Percentiles rank a stretch among this genome's conserved stretches.
Conservation (phyloP, 768 basidiomycete species). For the Rhodotorula graminis region DNA sequence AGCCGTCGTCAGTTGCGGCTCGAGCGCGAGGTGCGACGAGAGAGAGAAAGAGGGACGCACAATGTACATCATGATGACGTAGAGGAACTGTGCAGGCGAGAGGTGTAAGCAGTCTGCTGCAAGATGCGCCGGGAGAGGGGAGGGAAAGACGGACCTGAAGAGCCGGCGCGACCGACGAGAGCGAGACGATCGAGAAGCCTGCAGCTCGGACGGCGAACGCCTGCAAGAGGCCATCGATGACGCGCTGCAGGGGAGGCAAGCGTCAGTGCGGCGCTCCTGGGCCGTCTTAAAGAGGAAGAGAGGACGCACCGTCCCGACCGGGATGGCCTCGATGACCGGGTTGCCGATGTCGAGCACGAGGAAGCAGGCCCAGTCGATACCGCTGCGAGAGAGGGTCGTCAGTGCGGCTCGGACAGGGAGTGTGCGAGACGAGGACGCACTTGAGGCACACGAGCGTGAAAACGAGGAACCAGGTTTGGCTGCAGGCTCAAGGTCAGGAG, state of each 20-base stretch:
- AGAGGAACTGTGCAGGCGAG: conserved; percentile 54
- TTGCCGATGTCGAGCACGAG: conserved; percentile 82
- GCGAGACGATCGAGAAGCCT: conserved; percentile 72
- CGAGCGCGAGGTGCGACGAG: neutral
- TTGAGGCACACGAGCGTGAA: conserved; percentile 37
- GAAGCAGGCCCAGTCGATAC: conserved; percentile 83
- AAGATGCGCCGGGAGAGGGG: no score
- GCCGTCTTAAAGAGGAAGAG: no score
- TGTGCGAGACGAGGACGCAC: neutral
- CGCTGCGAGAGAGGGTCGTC: neutral
- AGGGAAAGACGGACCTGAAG: conserved; percentile 61
- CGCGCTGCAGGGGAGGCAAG: conserved; percentile 46
- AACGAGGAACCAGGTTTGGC: conserved; percentile 40
- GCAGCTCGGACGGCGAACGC: conserved; percentile 72
- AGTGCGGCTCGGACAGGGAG: neutral
- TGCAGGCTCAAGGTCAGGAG: no score
- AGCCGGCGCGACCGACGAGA: conserved; percentile 75
- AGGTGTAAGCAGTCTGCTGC: no score
- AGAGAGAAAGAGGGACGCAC: conserved; percentile 51
- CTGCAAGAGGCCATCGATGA: conserved; percentile 73
- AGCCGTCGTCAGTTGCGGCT: neutral
- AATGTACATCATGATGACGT: conserved; percentile 84
- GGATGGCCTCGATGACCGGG: conserved; percentile 61
- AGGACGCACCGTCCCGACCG: conserved; percentile 54
- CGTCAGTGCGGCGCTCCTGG: neutral